phyloP scores from a whole-genome alignment of 1,284 basidiomycete genomes.

The Ustilago bromivora region DNA sequence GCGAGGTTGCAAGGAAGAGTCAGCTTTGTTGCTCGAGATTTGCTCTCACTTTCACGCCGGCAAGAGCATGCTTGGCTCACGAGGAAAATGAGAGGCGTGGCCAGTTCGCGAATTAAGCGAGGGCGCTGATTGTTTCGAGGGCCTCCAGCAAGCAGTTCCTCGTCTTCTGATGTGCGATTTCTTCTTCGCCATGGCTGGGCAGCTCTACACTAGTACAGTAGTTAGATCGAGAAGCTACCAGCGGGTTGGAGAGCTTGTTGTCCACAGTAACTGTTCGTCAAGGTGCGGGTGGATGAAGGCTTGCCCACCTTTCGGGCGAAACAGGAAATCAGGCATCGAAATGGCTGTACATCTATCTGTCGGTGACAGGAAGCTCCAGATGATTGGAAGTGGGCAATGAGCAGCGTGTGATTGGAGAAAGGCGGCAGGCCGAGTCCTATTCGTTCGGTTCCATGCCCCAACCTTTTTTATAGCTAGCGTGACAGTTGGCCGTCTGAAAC shows the following conservation, averaged over 20 bases:
- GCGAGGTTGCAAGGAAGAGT: neutral
- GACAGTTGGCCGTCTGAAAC: conserved; percentile 2
- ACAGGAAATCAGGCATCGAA: neutral
- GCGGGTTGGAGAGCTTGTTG: neutral
- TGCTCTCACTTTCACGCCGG: neutral
- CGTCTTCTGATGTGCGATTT: neutral
- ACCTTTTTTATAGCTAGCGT: conserved; percentile 1
- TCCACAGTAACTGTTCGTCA: neutral
- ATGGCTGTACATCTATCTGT: too few species aligned
- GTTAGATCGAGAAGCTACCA: neutral
- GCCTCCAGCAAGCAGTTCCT: neutral
- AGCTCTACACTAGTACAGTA: too few species aligned
- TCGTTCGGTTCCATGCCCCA: conserved; percentile 5
- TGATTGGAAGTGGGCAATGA: neutral
- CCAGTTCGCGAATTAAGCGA: conserved; percentile 5
- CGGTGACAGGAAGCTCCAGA: neutral
- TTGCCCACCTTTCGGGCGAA: conserved; percentile 2
- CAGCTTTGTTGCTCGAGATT: neutral
- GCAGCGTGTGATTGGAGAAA: conserved; percentile 10
- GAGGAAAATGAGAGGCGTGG: neutral
- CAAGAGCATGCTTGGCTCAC: neutral
- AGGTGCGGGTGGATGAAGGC: neutral
- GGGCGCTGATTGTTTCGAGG: conserved; percentile 3
- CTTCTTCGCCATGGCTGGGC: neutral
- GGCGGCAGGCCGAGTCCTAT: neutral